Conservation (phyloP, 2,329 filamentous ascomycete genomes). For the Phyllosticta ampelicida region DNA sequence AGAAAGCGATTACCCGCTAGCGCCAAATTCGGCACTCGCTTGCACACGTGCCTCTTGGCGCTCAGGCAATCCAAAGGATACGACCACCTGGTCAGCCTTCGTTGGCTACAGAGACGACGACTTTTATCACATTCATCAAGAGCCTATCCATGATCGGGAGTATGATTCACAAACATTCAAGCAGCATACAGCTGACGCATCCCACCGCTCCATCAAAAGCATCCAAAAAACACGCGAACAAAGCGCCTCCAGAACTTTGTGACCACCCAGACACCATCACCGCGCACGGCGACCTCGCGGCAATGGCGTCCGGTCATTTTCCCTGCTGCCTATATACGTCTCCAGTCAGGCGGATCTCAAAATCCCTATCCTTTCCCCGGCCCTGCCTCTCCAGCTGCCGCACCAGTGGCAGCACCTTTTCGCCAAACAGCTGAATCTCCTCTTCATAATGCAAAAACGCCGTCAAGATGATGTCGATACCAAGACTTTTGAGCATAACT, state of each 20-base stretch:
- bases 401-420: conserved; percentile 37
- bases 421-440: conserved; percentile 40
- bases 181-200: not conserved
- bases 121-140: not conserved
- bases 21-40: not conserved
- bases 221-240: not conserved
- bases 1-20: not conserved
- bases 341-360: conserved; percentile 38
- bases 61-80: not conserved
- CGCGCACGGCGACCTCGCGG: not conserved
- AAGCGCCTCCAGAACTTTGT: not conserved
- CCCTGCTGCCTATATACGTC: conserved; percentile 32
- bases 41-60: not conserved
- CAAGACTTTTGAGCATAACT: conserved; percentile 37
- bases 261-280: not conserved
- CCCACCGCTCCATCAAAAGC: not conserved
- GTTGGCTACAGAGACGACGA: not conserved
- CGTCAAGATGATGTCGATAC: conserved; percentile 34
- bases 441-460: conserved; percentile 45
- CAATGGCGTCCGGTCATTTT: not conserved
- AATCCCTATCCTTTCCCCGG: conserved; percentile 36
- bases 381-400: conserved; percentile 38
- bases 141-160: not conserved
- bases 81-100: not conserved
- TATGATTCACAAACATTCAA: not conserved